phyloP scores from a whole-genome alignment of 768 basidiomycete genomes.

The Podaxis mareebaensis region DNA sequence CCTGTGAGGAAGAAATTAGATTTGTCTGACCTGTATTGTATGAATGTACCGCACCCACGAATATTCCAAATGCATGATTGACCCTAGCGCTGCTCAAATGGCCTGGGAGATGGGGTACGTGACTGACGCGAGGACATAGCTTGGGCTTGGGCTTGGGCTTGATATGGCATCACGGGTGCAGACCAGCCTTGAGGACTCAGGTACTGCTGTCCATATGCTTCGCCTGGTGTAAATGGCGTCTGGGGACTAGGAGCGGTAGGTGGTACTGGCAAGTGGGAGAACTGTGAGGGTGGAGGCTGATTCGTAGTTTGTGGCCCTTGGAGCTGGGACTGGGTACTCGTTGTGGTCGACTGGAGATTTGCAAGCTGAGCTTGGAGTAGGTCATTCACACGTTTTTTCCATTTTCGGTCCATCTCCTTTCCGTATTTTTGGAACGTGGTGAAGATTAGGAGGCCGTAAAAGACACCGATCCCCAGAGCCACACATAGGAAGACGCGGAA shows the following conservation, averaged over 20 bases:
- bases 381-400: background rate
- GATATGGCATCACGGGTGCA: background rate
- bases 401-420: constrained; percentile 18
- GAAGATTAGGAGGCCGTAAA: constrained; percentile 46
- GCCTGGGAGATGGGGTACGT: background rate
- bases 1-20: too few relatives aligned
- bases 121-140: background rate
- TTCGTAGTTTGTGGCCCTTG: background rate
- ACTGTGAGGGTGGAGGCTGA: too few relatives aligned
- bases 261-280: background rate
- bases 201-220: too few relatives aligned
- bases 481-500: constrained; percentile 40
- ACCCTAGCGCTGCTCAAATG: background rate
- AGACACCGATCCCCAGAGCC: constrained; percentile 42
- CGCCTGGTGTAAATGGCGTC: background rate
- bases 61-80: too few relatives aligned
- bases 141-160: too few relatives aligned
- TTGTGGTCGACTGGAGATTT: background rate
- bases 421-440: constrained; percentile 48
- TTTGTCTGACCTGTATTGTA: too few relatives aligned
- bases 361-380: background rate
- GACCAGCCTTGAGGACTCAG: too few relatives aligned
- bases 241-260: background rate
- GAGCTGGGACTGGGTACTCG: background rate
- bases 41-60: too few relatives aligned